Percentiles rank a stretch among this genome's conserved stretches.
Conservation (phyloP, 805 yeast species). For the Brettanomyces bruxellensis region DNA sequence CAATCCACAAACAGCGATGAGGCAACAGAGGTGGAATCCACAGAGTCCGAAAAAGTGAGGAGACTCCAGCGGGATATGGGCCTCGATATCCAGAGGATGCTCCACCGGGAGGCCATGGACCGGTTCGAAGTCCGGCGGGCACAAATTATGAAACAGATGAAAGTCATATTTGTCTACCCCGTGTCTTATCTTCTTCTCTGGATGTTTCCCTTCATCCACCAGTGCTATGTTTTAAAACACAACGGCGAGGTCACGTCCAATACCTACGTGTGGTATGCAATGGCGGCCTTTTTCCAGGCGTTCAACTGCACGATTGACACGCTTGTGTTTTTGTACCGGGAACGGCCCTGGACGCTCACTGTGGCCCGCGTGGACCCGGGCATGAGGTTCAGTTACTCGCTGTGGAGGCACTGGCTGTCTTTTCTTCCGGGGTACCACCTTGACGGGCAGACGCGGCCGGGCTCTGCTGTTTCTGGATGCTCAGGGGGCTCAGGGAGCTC, state of each 20-base stretch:
- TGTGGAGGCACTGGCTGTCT: slow-evolving; percentile 15
- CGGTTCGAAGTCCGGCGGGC: slow-evolving; percentile 55
- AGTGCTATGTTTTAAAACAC: slow-evolving; percentile 46
- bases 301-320: slow-evolving; percentile 74
- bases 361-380: slow-evolving; percentile 16
- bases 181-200: slow-evolving; percentile 71
- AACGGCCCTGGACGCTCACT: slow-evolving; percentile 59
- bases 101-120: slow-evolving; percentile 54
- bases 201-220: slow-evolving; percentile 70
- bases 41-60: slow-evolving; percentile 5
- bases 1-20: not conserved
- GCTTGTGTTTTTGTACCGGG: slow-evolving; percentile 65
- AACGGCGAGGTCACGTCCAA: slow-evolving; percentile 13
- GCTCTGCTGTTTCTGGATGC: not conserved
- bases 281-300: slow-evolving; percentile 74
- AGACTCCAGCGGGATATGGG: slow-evolving; percentile 17
- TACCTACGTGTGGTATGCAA: slow-evolving; percentile 47
- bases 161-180: slow-evolving; percentile 76
- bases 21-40: not conserved
- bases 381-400: slow-evolving; percentile 7
- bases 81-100: slow-evolving; percentile 22
- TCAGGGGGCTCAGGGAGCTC: not conserved
- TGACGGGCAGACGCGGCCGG: not conserved
- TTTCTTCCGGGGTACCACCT: slow-evolving; percentile 22
- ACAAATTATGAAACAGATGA: slow-evolving; percentile 68